phyloP scores from a whole-genome alignment of 2,329 filamentous ascomycete genomes.

The Gyromitra esculenta region DNA sequence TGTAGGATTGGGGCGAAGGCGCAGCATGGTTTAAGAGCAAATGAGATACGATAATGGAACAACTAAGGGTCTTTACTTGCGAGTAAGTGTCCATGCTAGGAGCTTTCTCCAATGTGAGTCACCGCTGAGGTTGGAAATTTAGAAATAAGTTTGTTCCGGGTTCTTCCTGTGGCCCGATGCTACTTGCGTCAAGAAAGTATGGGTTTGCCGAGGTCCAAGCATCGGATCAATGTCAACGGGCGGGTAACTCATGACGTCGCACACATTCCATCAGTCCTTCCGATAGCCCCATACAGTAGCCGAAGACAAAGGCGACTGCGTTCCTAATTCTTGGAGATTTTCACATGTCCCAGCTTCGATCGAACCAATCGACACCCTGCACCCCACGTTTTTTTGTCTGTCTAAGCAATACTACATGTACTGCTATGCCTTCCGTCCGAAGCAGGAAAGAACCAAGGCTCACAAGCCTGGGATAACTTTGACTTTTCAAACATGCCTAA shows the following conservation, averaged over 20 bases:
- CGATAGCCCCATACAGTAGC: slow-evolving; percentile 24
- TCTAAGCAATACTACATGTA: neutral
- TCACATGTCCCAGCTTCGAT: slow-evolving; percentile 34
- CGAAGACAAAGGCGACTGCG: slow-evolving; percentile 24
- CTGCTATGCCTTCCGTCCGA: slow-evolving; percentile 37
- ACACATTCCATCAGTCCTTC: slow-evolving; percentile 28
- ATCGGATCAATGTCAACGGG: slow-evolving; percentile 7
- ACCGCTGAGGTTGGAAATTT: slow-evolving; percentile 4
- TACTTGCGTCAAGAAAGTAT: slow-evolving; percentile 23
- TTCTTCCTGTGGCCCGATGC: slow-evolving; percentile 34
- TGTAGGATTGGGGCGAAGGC: slow-evolving; percentile 21
- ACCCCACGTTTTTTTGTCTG: slow-evolving; percentile 18
- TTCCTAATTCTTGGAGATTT: slow-evolving; percentile 18
- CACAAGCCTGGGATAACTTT: slow-evolving; percentile 6
- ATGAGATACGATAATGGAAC: slow-evolving; percentile 10
- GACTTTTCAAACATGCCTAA: slow-evolving; percentile 2
- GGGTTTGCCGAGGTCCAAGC: slow-evolving; percentile 46
- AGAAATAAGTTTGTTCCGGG: slow-evolving; percentile 12
- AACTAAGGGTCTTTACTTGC: slow-evolving; percentile 3
- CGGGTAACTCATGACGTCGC: slow-evolving; percentile 19
- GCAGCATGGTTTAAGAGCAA: slow-evolving; percentile 1
- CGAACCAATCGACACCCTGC: neutral
- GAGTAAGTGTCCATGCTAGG: slow-evolving; percentile 29
- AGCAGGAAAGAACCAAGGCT: neutral
- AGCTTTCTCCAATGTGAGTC: slow-evolving; percentile 2